Conservation (phyloP, 176 grass and related monocot genomes). For the Rhipidocladum racemiflorum region DNA sequence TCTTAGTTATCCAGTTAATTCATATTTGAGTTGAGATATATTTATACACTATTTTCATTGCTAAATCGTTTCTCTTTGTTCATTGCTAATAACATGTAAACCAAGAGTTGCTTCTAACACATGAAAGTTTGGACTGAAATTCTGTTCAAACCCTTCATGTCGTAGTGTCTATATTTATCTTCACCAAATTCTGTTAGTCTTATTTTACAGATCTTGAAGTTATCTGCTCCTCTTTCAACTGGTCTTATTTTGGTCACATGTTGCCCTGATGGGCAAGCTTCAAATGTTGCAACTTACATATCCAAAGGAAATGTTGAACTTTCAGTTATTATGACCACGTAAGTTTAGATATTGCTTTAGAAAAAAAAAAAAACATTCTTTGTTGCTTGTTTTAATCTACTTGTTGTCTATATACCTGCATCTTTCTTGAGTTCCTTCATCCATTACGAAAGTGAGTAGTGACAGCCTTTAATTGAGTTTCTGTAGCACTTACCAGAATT, state of each 20-base stretch:
- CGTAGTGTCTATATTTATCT: conserved; percentile 8
- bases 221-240: conserved; percentile 92
- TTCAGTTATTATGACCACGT: conserved; percentile 99
- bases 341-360: conserved; percentile 39
- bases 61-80: conserved; percentile 13
- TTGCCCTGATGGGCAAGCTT: conserved; percentile 97
- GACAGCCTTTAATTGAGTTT: conserved; percentile 24
- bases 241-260: conserved; percentile 98
- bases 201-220: conserved; percentile 69
- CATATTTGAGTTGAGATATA: conserved; percentile 6
- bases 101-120: not conserved
- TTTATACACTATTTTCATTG: not conserved
- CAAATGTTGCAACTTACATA: conserved; percentile 98
- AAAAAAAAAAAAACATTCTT: conserved; percentile 14
- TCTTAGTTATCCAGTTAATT: conserved; percentile 14
- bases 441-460: not conserved
- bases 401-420: not conserved
- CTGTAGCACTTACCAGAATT: not conserved
- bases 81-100: conserved; percentile 1
- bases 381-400: conserved; percentile 14
- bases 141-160: conserved; percentile 5
- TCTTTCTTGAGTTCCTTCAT: not conserved
- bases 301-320: conserved; percentile 99
- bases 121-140: not conserved
- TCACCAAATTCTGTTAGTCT: conserved; percentile 3